Evolutionary conservation across 1,284 basidiomycete species (phyloP), one percentile per base, ranked within the genome.

Genomic region (Apiotrichum mycotoxinovorans): DNA sequence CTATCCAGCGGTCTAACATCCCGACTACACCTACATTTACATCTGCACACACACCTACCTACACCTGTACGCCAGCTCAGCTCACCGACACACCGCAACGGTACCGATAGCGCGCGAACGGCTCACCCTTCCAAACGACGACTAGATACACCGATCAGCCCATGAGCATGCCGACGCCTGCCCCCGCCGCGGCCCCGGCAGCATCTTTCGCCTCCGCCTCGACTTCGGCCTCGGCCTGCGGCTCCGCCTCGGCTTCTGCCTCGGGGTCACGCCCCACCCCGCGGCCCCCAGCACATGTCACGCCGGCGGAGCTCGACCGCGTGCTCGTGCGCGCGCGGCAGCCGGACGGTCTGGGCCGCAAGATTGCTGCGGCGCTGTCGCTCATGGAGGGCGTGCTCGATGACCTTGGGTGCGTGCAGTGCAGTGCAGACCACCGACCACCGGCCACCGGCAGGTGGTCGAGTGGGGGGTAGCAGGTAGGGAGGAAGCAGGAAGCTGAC

Each of bases 351-450:
- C 65, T 73, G 20, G 84, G 85, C 0, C 71, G 70, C 4, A 79
- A 85, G 62, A 85, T 94, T 41, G 83, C 82, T 63, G 84, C 89
- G 69, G 91, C 91, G 0, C 73, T 93, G 55, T 77, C 82, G 27
- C 87, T 93, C 52, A 88, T 95, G 46, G 85, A 92, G 66, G 73
- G 83, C 20, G 85, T 85, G 37, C 72, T 95, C 41, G 84, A 88
- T 61, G 79, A 80, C 47, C 85, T 88, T 76, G 87, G 89, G 91
- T 93, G 73, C 57, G 69, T 65, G 20, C 26, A 23, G 17, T 18
- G 14, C 18, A 23, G 15, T 27, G 35, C 23, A 20, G 20, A 33
- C 30, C 18, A 17, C 26, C 23, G 18, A 17, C 26, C 20, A 8
- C 46, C 20, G 12, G 34, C 34, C 20, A n/a, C n/a, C 2, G 15